Evolutionary conservation across 768 basidiomycete species (phyloP).

Genomic region (Russula emetica): DNA sequence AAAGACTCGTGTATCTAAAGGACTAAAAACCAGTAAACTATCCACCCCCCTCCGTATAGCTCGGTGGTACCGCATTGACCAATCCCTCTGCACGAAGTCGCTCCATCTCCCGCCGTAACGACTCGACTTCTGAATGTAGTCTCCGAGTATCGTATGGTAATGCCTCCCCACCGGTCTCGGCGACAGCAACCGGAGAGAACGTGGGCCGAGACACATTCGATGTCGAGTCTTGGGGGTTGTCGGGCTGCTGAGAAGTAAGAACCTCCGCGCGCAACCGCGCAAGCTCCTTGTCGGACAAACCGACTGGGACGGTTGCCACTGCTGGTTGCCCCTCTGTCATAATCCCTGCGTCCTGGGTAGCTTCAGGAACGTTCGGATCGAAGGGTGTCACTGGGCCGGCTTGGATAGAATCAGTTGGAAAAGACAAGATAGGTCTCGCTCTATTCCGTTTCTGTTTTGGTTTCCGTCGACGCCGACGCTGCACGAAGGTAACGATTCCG

Average conservation of each 20-base stretch:
- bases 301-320: not conserved
- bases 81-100: slow-evolving; percentile 28
- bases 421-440: not conserved
- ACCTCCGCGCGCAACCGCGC: slow-evolving; percentile 7
- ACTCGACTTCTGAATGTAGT: slow-evolving; percentile 31
- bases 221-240: not conserved
- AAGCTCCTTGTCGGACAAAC: slow-evolving; percentile 18
- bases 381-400: slow-evolving; percentile 9
- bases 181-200: not conserved
- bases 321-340: not conserved
- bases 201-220: not conserved
- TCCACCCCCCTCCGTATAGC: slow-evolving; percentile 18
- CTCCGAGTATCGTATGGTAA: not conserved
- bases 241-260: not conserved
- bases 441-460: not conserved
- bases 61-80: slow-evolving; percentile 28
- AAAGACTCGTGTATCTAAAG: not conserved
- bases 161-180: not conserved
- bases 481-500: slow-evolving; percentile 2
- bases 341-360: not conserved
- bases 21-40: not conserved
- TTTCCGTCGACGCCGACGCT: slow-evolving; percentile 8
- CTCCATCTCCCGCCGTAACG: slow-evolving; percentile 31
- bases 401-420: not conserved
- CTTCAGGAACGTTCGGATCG: not conserved